Conservation (phyloP, 2,329 filamentous ascomycete genomes). For the Malbranchea zuffiana region DNA sequence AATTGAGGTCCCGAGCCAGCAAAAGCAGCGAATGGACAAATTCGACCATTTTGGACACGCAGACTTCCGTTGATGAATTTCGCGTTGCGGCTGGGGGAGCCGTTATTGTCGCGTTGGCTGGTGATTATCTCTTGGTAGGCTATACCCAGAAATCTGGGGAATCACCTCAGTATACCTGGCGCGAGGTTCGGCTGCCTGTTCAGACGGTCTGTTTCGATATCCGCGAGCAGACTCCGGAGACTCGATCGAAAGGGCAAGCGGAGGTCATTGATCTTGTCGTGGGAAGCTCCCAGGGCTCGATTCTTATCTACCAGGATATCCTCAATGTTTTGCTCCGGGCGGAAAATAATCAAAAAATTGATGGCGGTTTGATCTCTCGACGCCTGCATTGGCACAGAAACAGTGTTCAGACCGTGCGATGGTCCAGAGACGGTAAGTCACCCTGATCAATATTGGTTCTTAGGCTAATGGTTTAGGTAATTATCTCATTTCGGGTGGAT, state of each 20-base stretch:
- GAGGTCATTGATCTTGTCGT: slow-evolving; percentile 60
- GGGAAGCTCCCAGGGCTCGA: slow-evolving; percentile 63
- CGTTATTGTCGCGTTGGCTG: slow-evolving; percentile 30
- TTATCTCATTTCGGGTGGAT: slow-evolving; percentile 86
- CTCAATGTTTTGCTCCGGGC: slow-evolving; percentile 44
- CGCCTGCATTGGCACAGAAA: slow-evolving; percentile 87
- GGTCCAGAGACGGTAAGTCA: slow-evolving; percentile 72
- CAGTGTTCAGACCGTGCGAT: slow-evolving; percentile 73
- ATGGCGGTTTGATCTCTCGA: slow-evolving; percentile 40
- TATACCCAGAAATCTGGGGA: slow-evolving; percentile 28
- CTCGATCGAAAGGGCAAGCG: slow-evolving; percentile 16
- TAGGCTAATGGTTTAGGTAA: slow-evolving; percentile 48
- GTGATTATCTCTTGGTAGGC: slow-evolving; percentile 50
- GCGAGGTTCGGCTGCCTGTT: slow-evolving; percentile 46
- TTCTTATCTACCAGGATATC: slow-evolving; percentile 72
- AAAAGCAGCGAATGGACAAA: slow-evolving; percentile 18
- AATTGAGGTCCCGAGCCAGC: too few relatives aligned
- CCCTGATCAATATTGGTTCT: background rate
- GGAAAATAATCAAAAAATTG: slow-evolving; percentile 37
- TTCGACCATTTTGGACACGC: slow-evolving; percentile 23
- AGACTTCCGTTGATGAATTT: slow-evolving; percentile 21
- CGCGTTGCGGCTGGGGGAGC: slow-evolving; percentile 24
- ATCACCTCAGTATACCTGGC: slow-evolving; percentile 40
- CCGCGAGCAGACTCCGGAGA: slow-evolving; percentile 29
- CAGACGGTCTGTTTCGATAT: slow-evolving; percentile 58